Evolutionary conservation across 1,139 yeast genomes (phyloP).

Genomic region (Pichia sp.): DNA sequence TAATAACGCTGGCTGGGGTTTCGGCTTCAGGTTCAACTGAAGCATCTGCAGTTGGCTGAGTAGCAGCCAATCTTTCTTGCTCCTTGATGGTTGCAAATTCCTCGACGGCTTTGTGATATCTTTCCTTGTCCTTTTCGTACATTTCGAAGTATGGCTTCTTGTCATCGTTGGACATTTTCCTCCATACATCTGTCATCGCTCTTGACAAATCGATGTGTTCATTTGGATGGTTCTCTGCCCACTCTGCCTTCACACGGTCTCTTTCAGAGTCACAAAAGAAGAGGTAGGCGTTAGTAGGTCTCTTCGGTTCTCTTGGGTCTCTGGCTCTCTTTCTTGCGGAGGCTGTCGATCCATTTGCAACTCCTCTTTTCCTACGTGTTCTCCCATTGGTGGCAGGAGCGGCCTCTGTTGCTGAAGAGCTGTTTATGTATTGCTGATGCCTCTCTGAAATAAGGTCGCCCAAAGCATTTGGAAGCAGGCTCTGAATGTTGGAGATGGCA

Average conservation of each 20-base stretch:
- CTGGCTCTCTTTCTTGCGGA: slow-evolving; percentile 36
- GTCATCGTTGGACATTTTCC: slow-evolving; percentile 61
- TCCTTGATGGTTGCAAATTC: slow-evolving; percentile 47
- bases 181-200: slow-evolving; percentile 86
- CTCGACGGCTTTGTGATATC: slow-evolving; percentile 72
- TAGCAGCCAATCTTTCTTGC: slow-evolving; percentile 17
- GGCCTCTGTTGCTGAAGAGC: slow-evolving; percentile 2
- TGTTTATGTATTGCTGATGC: slow-evolving; percentile 12
- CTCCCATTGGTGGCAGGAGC: background rate
- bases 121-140: slow-evolving; percentile 73
- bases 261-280: slow-evolving; percentile 84
- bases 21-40: slow-evolving; percentile 14
- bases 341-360: slow-evolving; percentile 10
- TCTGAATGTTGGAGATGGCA: slow-evolving; percentile 8
- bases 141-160: slow-evolving; percentile 71
- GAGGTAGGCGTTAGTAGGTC: slow-evolving; percentile 87
- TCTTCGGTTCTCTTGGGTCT: slow-evolving; percentile 81
- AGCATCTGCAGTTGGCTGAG: slow-evolving; percentile 4
- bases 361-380: slow-evolving; percentile 19
- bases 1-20: slow-evolving; percentile 5
- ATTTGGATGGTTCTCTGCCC: slow-evolving; percentile 45
- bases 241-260: slow-evolving; percentile 59
- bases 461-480: slow-evolving; percentile 12
- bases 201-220: slow-evolving; percentile 59
- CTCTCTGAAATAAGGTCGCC: slow-evolving; percentile 17